phyloP scores from a whole-genome alignment of 2,329 filamentous ascomycete species.

The Alternaria sp. region DNA sequence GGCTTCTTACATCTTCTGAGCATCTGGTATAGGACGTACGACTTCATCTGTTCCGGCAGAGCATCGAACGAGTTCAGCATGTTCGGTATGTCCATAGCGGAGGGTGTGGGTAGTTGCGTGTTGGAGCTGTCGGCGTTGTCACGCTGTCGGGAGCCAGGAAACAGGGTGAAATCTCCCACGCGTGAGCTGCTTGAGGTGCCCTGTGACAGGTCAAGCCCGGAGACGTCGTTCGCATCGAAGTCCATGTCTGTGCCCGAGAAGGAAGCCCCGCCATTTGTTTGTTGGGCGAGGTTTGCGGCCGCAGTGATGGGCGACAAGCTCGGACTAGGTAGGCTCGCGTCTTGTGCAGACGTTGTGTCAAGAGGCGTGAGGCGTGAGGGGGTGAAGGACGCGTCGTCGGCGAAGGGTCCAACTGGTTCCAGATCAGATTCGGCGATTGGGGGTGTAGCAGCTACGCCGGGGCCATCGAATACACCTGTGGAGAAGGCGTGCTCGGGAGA shows the following conservation, averaged over 20 bases:
- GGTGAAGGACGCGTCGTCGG: constrained; percentile 22
- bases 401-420: constrained; percentile 62
- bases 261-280: constrained; percentile 38
- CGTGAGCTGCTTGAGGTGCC: constrained; percentile 16
- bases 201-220: constrained; percentile 45
- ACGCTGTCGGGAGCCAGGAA: constrained; percentile 18
- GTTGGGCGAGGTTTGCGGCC: constrained; percentile 65
- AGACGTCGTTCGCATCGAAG: constrained; percentile 45
- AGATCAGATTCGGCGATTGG: constrained; percentile 76
- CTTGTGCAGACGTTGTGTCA: constrained; percentile 76
- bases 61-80: constrained; percentile 91
- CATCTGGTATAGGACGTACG: constrained; percentile 96
- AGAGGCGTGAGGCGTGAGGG: constrained; percentile 57
- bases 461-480: constrained; percentile 38
- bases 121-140: constrained; percentile 35
- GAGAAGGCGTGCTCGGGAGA: constrained; percentile 31
- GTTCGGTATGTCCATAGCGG: constrained; percentile 76
- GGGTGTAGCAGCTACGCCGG: constrained; percentile 72
- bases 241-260: constrained; percentile 35
- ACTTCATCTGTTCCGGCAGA: constrained; percentile 90
- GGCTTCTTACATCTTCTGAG: constrained; percentile 85
- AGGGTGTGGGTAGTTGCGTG: constrained; percentile 46
- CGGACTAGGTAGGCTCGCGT: constrained; percentile 92
- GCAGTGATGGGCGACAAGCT: constrained; percentile 89
- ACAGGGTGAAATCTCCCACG: constrained; percentile 20